Conservation (phyloP, 257 asterid species). For the Coffea eugenioides region DNA sequence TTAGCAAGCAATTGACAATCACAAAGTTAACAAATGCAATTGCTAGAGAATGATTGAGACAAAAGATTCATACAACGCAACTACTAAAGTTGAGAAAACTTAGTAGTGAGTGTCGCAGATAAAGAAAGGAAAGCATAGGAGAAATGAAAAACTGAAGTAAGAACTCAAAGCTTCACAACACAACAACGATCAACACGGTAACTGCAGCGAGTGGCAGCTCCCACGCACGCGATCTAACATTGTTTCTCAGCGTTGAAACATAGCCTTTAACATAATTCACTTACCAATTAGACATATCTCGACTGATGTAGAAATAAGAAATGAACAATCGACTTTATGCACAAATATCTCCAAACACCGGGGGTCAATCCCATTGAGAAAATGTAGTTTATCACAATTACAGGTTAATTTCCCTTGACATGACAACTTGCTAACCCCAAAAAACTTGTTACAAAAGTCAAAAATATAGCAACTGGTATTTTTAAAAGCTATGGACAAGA, state of each 20-base stretch:
- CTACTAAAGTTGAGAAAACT: neutral
- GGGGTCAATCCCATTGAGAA: neutral
- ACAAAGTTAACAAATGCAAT: neutral
- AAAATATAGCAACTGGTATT: neutral
- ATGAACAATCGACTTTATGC: neutral
- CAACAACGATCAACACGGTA: conserved; percentile 86
- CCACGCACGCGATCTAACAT: conserved; percentile 98
- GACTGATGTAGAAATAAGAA: no score
- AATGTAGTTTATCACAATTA: neutral
- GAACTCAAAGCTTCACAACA: conserved; percentile 68
- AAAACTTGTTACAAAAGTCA: neutral
- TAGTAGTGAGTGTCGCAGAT: neutral
- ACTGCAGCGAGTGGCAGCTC: conserved; percentile 92
- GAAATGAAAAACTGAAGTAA: conserved; percentile 5
- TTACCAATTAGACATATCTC: no score
- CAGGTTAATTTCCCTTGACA: neutral
- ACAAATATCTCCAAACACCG: neutral
- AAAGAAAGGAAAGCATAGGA: neutral
- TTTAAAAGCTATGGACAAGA: neutral
- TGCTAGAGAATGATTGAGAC: neutral
- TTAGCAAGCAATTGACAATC: neutral
- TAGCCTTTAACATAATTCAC: conserved; percentile 44
- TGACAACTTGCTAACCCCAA: neutral
- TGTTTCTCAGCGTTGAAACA: conserved; percentile 86
- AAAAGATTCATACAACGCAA: neutral